phyloP scores from a whole-genome alignment of 352 stramenopile species.

The Pythium pyrilobum region DNA sequence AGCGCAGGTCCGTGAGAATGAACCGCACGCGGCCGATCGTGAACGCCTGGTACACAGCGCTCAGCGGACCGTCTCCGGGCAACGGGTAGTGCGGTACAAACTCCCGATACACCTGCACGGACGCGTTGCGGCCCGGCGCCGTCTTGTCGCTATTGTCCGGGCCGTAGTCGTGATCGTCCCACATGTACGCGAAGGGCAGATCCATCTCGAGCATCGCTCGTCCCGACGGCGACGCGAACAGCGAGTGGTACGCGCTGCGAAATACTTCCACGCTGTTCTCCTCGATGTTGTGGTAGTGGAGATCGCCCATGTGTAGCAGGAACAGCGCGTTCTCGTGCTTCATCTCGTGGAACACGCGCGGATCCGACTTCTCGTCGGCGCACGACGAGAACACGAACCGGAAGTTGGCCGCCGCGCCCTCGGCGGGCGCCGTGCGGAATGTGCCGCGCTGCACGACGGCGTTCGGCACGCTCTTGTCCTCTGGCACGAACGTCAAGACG shows the following conservation, averaged over 20 bases:
- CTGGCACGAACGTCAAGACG: conserved; percentile 35
- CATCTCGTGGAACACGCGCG: conserved; percentile 50
- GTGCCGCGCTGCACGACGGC: conserved; percentile 27
- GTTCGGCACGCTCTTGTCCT: conserved; percentile 20
- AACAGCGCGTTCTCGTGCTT: conserved; percentile 60
- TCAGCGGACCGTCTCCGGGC: conserved; percentile 20
- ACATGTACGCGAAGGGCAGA: conserved; percentile 87
- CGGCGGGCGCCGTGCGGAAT: conserved; percentile 42
- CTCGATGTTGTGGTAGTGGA: conserved; percentile 84
- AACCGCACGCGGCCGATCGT: conserved; percentile 82
- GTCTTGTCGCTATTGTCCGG: conserved; percentile 86
- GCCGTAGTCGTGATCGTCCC: conserved; percentile 88
- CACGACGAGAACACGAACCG: conserved; percentile 77
- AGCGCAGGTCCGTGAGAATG: conserved; percentile 78
- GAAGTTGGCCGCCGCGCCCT: conserved; percentile 54
- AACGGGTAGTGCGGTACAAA: conserved; percentile 77
- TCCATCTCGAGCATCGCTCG: conserved; percentile 78
- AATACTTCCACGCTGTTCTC: conserved; percentile 60
- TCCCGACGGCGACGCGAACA: conserved; percentile 67
- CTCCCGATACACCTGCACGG: conserved; percentile 74
- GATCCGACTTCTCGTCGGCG: conserved; percentile 75
- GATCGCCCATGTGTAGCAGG: conserved; percentile 87
- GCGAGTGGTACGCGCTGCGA: conserved; percentile 54
- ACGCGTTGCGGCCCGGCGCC: conserved; percentile 58
- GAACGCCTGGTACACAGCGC: conserved; percentile 73